Evolutionary conservation across 75 land plant genomes (phyloP).

Genomic region (Chamaecyparis obtusa): DNA sequence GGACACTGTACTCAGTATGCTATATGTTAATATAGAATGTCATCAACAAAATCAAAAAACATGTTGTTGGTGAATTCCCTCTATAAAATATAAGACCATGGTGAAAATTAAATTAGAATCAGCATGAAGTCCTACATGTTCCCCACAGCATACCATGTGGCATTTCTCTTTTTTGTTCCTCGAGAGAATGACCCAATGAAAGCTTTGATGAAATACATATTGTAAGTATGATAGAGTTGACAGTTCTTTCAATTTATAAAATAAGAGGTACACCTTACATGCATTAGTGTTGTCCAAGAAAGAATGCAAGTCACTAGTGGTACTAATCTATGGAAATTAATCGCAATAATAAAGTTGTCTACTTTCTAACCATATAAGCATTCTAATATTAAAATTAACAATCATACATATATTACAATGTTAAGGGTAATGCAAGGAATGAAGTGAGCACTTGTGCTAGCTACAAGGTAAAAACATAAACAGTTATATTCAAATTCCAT

Average conservation of each 20-base stretch:
- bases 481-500: not conserved
- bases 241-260: not conserved
- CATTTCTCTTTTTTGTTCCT: not conserved
- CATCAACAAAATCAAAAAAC: not conserved
- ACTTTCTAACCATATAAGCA: not conserved
- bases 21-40: not conserved
- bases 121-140: not conserved
- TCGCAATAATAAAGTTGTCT: not conserved
- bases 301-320: not conserved
- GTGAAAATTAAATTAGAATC: not conserved
- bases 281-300: not conserved
- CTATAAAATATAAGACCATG: not conserved
- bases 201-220: not conserved
- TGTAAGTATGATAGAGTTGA: not conserved
- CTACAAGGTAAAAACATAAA: not conserved
- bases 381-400: not conserved
- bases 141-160: not conserved
- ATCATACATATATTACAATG: not conserved
- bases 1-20: not conserved
- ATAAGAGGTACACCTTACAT: not conserved
- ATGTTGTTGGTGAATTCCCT: not conserved
- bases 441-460: not conserved
- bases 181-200: not conserved
- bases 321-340: not conserved
- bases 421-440: not conserved